A percentile compares a stretch with the other conserved stretches of the same genome.
phyloP scores from a whole-genome alignment of 805 yeast species.

The Wickerhamiella galacta region DNA sequence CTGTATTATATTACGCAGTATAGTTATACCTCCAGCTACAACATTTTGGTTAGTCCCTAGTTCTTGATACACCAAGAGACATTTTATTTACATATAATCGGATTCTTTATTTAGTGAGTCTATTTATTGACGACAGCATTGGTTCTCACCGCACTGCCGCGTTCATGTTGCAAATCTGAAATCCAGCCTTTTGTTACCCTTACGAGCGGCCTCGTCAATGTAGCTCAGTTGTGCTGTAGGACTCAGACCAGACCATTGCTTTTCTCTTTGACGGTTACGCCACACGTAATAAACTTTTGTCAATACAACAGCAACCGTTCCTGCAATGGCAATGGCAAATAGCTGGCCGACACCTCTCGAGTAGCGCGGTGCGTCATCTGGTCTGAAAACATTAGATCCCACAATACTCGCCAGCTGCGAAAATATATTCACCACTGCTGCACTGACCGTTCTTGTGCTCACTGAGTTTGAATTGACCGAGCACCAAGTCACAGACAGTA shows the following conservation, averaged over 20 bases:
- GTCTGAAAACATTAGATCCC: constrained; percentile 32
- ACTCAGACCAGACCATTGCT: constrained; percentile 34
- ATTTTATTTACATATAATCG: too few relatives aligned
- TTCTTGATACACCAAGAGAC: too few relatives aligned
- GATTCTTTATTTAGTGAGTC: too few relatives aligned
- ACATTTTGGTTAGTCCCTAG: too few relatives aligned
- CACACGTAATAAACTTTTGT: constrained; percentile 20
- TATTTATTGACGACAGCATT: too few relatives aligned
- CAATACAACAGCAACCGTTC: constrained; percentile 10
- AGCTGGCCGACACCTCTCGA: constrained; percentile 25
- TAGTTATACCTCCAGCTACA: too few relatives aligned
- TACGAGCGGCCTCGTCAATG: constrained; percentile 29
- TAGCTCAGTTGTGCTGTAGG: constrained; percentile 34
- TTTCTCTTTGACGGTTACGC: constrained; percentile 22
- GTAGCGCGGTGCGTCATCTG: constrained; percentile 34
- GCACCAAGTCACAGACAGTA: constrained; percentile 34
- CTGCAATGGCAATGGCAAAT: constrained; percentile 33
- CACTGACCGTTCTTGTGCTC: constrained; percentile 34
- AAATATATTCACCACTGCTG: constrained; percentile 37
- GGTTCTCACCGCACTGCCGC: neutral
- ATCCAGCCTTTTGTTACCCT: constrained; percentile 42
- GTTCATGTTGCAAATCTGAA: constrained; percentile 21
- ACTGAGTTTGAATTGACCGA: constrained; percentile 38
- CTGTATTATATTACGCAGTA: too few relatives aligned
- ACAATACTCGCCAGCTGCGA: constrained; percentile 35